phyloP scores from a whole-genome alignment of 2,329 filamentous ascomycete genomes.

The Tothia fuscella region DNA sequence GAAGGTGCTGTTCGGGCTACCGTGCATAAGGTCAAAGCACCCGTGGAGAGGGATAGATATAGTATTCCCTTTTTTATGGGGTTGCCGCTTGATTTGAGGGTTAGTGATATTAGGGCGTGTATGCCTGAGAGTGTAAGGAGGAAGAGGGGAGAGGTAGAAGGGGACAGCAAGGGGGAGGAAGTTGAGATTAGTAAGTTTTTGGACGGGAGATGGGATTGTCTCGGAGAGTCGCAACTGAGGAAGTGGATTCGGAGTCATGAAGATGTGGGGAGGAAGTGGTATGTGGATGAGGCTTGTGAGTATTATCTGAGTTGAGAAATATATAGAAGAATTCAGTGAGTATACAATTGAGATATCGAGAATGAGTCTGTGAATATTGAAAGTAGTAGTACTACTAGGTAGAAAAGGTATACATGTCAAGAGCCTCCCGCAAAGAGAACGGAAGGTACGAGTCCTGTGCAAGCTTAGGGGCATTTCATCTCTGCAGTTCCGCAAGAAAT shows the following conservation, averaged over 20 bases:
- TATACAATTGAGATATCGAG: no score
- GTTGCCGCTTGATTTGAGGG: conserved; percentile 23
- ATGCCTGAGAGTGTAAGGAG: conserved; percentile 18
- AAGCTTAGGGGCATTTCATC: no score
- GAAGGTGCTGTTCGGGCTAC: conserved; percentile 43
- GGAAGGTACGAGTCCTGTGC: no score
- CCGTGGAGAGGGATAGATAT: conserved; percentile 13
- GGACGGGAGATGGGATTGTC: conserved; percentile 21
- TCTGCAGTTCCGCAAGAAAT: no score
- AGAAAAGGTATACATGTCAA: no score
- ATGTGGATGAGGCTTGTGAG: conserved; percentile 16
- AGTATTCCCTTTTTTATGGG: conserved; percentile 29
- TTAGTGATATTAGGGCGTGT: conserved; percentile 29
- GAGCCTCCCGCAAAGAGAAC: no score
- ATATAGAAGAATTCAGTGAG: not conserved
- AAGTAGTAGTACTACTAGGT: no score
- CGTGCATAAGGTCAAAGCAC: conserved; percentile 26
- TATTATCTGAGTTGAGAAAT: conserved; percentile 5
- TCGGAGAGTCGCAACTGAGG: conserved; percentile 27
- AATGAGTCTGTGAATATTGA: no score
- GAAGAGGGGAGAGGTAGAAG: conserved; percentile 12
- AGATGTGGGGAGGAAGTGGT: conserved; percentile 26
- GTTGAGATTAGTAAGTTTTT: conserved; percentile 17
- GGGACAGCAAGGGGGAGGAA: conserved; percentile 7
- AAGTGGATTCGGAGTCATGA: conserved; percentile 25